Conservation (phyloP, 73 alveolate species). For the Halteria grandinella region DNA sequence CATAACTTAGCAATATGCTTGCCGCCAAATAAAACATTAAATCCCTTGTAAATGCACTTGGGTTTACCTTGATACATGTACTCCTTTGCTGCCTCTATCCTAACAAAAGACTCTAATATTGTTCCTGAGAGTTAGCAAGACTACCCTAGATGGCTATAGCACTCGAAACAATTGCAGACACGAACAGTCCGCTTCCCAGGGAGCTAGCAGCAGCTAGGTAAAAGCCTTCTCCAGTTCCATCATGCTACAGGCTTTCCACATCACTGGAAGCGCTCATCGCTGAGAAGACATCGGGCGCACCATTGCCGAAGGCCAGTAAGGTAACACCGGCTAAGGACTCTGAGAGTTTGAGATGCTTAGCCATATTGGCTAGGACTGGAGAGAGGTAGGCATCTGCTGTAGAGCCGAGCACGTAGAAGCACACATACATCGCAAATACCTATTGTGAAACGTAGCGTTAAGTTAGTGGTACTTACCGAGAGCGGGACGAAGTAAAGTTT, state of each 20-base stretch:
- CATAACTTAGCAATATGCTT: conserved; percentile 66
- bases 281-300: conserved; percentile 98
- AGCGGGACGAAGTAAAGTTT: no score
- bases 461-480: no score
- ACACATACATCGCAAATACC: no score
- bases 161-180: conserved; percentile 65
- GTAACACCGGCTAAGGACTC: conserved; percentile 85
- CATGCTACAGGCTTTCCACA: no score
- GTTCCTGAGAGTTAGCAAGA: no score
- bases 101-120: no score
- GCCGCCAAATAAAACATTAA: conserved; percentile 65
- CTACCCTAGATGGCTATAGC: conserved; percentile 74
- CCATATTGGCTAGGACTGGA: conserved; percentile 69
- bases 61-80: conserved; percentile 72
- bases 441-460: no score
- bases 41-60: conserved; percentile 81
- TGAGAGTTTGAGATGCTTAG: conserved; percentile 58
- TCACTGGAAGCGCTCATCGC: conserved; percentile 74
- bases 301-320: conserved; percentile 97
- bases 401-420: conserved; percentile 72
- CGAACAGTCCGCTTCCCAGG: conserved; percentile 71
- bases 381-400: conserved; percentile 85
- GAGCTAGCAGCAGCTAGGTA: no score
- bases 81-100: no score
- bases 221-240: no score